phyloP scores from a whole-genome alignment of 2,329 filamentous ascomycete species.

The Ilyonectria robusta region DNA sequence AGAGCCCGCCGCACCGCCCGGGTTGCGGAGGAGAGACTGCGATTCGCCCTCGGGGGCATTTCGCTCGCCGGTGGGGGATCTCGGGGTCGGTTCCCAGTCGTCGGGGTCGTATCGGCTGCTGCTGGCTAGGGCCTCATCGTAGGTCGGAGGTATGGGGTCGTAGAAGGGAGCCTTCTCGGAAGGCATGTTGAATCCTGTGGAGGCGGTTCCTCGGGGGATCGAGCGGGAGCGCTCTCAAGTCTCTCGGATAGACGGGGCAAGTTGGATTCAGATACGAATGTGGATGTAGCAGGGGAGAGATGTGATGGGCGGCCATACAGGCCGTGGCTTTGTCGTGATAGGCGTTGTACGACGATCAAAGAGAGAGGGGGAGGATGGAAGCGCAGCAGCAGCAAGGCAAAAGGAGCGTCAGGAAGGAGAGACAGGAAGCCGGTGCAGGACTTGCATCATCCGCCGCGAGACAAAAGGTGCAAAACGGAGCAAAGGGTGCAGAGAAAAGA shows the following conservation, averaged over 20 bases:
- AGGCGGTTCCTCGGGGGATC: constrained; percentile 19
- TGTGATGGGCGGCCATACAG: constrained; percentile 37
- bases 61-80: constrained; percentile 65
- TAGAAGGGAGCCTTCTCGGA: constrained; percentile 60
- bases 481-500: constrained; percentile 30
- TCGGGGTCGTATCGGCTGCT: constrained; percentile 52
- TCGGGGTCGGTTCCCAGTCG: constrained; percentile 49
- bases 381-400: constrained; percentile 34
- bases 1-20: constrained; percentile 57
- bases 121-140: constrained; percentile 58
- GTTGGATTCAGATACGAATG: constrained; percentile 12
- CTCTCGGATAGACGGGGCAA: constrained; percentile 17
- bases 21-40: constrained; percentile 78
- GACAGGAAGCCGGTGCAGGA: constrained; percentile 38
- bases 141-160: constrained; percentile 60
- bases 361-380: constrained; percentile 25
- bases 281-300: constrained; percentile 19
- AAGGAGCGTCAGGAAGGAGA: constrained; percentile 48
- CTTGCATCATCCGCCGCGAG: constrained; percentile 39
- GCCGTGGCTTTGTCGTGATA: constrained; percentile 25
- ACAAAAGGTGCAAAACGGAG: constrained; percentile 9
- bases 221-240: constrained; percentile 13
- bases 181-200: constrained; percentile 48
- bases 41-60: constrained; percentile 80
- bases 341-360: constrained; percentile 15